phyloP scores from a whole-genome alignment of 2,329 filamentous ascomycete genomes.

The Colletotrichum plurivorum region DNA sequence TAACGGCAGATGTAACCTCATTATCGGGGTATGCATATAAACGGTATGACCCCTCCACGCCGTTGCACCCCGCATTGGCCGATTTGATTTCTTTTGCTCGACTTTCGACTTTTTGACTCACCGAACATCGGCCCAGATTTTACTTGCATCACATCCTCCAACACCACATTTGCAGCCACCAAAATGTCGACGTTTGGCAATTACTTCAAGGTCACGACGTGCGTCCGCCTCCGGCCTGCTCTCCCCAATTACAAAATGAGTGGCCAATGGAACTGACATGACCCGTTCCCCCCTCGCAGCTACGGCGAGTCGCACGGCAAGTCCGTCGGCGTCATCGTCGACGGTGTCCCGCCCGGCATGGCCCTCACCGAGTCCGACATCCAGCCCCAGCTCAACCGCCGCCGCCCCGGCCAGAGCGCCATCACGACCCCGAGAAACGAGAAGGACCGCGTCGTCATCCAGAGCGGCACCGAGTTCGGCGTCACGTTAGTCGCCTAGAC shows the following conservation, averaged over 20 bases:
- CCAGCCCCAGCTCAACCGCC: conserved; percentile 93
- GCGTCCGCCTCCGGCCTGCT: conserved; percentile 51
- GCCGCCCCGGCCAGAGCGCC: conserved; percentile 88
- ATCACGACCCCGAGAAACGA: conserved; percentile 95
- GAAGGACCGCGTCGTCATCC: conserved; percentile 91
- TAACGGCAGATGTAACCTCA: conserved; percentile 14
- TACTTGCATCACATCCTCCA: conserved; percentile 1
- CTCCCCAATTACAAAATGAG: conserved; percentile 10
- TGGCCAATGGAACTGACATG: conserved; percentile 35
- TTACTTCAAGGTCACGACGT: conserved; percentile 87
- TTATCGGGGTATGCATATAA: conserved; percentile 32
- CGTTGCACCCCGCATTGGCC: conserved; percentile 21
- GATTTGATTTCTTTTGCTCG: conserved; percentile 16
- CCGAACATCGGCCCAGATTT: conserved; percentile 35
- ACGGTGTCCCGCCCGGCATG: conserved; percentile 91
- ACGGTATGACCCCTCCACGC: conserved; percentile 31
- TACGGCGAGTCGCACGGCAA: conserved; percentile 84
- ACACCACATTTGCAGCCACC: conserved; percentile 38
- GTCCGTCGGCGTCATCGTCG: conserved; percentile 94
- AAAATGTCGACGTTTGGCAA: conserved; percentile 91
- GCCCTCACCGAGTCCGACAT: conserved; percentile 88
- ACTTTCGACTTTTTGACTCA: conserved; percentile 34
- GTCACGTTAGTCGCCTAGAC: conserved; percentile 65
- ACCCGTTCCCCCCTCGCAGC: conserved; percentile 45
- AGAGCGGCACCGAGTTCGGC: conserved; percentile 92